These are phyloP conservation scores for Aspergillus nidulans DNA, from an alignment of 495 filamentous ascomycete species.

Conservation along the genomic window DNA sequence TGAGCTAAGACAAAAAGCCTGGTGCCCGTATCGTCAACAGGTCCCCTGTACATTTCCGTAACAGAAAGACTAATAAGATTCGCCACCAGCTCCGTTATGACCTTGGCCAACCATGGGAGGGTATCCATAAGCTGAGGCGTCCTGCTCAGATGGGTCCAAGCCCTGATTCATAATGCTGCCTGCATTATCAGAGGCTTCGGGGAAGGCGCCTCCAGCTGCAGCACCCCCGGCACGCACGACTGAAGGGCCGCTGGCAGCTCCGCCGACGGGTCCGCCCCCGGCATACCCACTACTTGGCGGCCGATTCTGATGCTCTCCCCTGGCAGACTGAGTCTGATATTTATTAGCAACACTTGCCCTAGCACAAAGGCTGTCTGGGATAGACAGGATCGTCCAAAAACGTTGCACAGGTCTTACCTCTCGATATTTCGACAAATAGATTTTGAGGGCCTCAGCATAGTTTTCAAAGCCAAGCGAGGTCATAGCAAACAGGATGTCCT, in stretches of 20 bases:
- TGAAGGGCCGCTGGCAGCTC: slow-evolving; percentile 39
- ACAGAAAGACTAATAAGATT: slow-evolving; percentile 38
- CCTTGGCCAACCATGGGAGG: slow-evolving; percentile 54
- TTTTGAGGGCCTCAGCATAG: slow-evolving; percentile 95
- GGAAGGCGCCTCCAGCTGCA: slow-evolving; percentile 40
- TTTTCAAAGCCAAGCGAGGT: slow-evolving; percentile 98
- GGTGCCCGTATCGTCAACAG: background rate
- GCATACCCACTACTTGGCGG: slow-evolving; percentile 69
- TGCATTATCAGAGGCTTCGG: slow-evolving; percentile 52
- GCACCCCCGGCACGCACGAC: slow-evolving; percentile 39
- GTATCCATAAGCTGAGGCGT: slow-evolving; percentile 58
- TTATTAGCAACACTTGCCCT: slow-evolving; percentile 8
- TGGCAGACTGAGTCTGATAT: slow-evolving; percentile 67
- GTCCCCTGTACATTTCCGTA: slow-evolving; percentile 2
- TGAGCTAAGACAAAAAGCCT: background rate
- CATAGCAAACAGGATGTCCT: slow-evolving; percentile 98
- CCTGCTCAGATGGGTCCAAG: slow-evolving; percentile 57
- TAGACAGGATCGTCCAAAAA: slow-evolving; percentile 17
- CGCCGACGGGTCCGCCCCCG: slow-evolving; percentile 44
- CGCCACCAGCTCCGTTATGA: slow-evolving; percentile 65
- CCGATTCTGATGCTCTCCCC: slow-evolving; percentile 67
- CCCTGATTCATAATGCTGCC: slow-evolving; percentile 58
- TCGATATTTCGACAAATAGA: slow-evolving; percentile 95
- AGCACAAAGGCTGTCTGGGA: background rate
- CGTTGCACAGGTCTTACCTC: slow-evolving; percentile 66